These are phyloP conservation scores for Canavalia ensiformis DNA, from an alignment of 306 rosid genomes.

Conservation along the genomic window DNA sequence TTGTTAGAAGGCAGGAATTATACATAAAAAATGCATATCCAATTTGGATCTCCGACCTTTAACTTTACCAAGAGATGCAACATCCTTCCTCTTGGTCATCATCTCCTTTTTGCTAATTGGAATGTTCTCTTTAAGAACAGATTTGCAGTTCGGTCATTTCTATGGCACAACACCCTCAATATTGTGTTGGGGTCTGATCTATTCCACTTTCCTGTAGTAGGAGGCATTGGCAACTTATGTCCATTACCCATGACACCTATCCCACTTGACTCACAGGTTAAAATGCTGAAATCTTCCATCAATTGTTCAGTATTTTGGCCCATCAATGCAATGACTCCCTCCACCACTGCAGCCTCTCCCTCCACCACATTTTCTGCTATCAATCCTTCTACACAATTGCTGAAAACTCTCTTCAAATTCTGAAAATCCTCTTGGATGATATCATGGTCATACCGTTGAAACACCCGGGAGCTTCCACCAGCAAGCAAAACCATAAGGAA, in stretches of 20 bases:
- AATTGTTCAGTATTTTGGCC: slow-evolving; percentile 76
- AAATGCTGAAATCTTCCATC: slow-evolving; percentile 82
- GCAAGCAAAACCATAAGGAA: slow-evolving; percentile 87
- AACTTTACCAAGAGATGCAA: slow-evolving; percentile 32
- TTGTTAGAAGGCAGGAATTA: slow-evolving; percentile 34
- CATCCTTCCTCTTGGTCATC: slow-evolving; percentile 11
- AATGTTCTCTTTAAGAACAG: slow-evolving; percentile 85
- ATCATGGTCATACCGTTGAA: slow-evolving; percentile 62
- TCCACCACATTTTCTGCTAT: slow-evolving; percentile 71
- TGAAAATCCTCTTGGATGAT: slow-evolving; percentile 73
- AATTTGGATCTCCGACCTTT: slow-evolving; percentile 18
- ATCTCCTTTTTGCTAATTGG: slow-evolving; percentile 82
- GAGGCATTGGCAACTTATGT: slow-evolving; percentile 88
- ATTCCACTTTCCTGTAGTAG: slow-evolving; percentile 89
- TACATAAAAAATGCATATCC: slow-evolving; percentile 15
- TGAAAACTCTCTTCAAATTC: slow-evolving; percentile 63
- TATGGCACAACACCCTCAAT: slow-evolving; percentile 82
- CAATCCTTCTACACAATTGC: slow-evolving; percentile 72
- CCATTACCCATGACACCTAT: slow-evolving; percentile 71
- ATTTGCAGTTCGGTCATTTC: slow-evolving; percentile 76
- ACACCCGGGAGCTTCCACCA: slow-evolving; percentile 75
- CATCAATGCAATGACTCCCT: slow-evolving; percentile 81
- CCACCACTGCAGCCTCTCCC: slow-evolving; percentile 74
- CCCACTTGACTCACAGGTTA: slow-evolving; percentile 78
- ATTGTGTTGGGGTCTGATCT: slow-evolving; percentile 88